These are phyloP conservation scores for Neolentinus lepideus DNA, from an alignment of 1,284 basidiomycete species.

Conservation along the genomic window DNA sequence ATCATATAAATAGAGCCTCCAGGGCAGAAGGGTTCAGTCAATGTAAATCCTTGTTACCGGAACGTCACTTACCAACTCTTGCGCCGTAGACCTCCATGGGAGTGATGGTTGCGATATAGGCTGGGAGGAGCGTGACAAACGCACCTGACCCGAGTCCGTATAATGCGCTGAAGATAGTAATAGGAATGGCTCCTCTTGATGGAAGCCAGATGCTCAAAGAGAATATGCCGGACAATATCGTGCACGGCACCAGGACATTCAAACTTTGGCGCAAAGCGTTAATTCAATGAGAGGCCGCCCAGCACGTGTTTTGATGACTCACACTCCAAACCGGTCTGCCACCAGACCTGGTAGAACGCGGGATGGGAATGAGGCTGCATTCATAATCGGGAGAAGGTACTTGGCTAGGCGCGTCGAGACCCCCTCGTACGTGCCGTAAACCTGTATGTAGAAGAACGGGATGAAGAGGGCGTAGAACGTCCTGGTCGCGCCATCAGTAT, in stretches of 20 bases:
- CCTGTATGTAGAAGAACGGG: slow-evolving; percentile 57
- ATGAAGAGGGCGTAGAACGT: slow-evolving; percentile 44
- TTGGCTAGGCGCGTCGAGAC: slow-evolving; percentile 33
- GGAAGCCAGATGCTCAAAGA: slow-evolving; percentile 53
- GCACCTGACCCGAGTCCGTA: slow-evolving; percentile 48
- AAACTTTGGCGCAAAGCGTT: slow-evolving; percentile 24
- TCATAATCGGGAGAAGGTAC: slow-evolving; percentile 54
- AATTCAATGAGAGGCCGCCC: no score
- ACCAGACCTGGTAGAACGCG: slow-evolving; percentile 53
- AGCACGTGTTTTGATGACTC: slow-evolving; percentile 7
- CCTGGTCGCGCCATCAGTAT: slow-evolving; percentile 7
- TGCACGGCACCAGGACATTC: slow-evolving; percentile 53
- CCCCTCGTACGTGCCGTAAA: slow-evolving; percentile 33
- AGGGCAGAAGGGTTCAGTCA: slow-evolving; percentile 5
- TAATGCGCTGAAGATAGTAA: slow-evolving; percentile 45
- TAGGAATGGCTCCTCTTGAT: slow-evolving; percentile 26
- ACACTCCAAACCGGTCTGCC: slow-evolving; percentile 50
- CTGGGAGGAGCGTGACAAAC: slow-evolving; percentile 54
- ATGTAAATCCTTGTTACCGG: no score
- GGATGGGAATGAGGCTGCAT: slow-evolving; percentile 52
- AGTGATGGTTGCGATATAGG: slow-evolving; percentile 58
- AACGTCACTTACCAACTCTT: slow-evolving; percentile 16
- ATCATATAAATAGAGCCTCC: slow-evolving; percentile 21
- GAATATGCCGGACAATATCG: slow-evolving; percentile 50
- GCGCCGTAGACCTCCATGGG: slow-evolving; percentile 21